Conservation (phyloP, 1,284 basidiomycete species). For the Cutaneotrichosporon sp. region DNA sequence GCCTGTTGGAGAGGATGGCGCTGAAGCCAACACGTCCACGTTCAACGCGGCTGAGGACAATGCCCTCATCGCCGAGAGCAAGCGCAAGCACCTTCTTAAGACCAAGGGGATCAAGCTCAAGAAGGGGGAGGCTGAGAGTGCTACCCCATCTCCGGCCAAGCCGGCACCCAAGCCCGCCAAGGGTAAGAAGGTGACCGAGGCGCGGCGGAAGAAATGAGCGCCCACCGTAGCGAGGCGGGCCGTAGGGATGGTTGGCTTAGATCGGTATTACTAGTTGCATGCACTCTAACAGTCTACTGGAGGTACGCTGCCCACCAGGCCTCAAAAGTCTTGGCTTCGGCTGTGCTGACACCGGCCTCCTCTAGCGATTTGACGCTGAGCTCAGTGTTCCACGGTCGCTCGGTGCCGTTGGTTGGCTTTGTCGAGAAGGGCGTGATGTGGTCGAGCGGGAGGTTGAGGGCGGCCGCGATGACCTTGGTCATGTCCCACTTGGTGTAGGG, state of each 20-base stretch:
- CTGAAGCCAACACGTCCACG: slow-evolving; percentile 26
- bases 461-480: slow-evolving; percentile 46
- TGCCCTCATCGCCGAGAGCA: slow-evolving; percentile 52
- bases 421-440: slow-evolving; percentile 45
- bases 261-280: slow-evolving; percentile 11
- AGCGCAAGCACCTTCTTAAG: slow-evolving; percentile 54
- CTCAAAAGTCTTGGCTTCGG: slow-evolving; percentile 41
- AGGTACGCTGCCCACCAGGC: slow-evolving; percentile 46
- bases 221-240: background rate
- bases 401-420: slow-evolving; percentile 35
- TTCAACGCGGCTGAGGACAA: slow-evolving; percentile 54
- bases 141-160: slow-evolving; percentile 12
- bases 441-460: slow-evolving; percentile 40
- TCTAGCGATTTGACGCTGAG: slow-evolving; percentile 39
- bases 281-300: slow-evolving; percentile 6
- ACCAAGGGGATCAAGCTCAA: slow-evolving; percentile 56
- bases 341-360: slow-evolving; percentile 41
- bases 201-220: slow-evolving; percentile 29
- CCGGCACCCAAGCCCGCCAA: slow-evolving; percentile 31
- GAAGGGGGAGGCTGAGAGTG: slow-evolving; percentile 20
- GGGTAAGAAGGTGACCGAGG: slow-evolving; percentile 43
- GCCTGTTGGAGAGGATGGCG: slow-evolving; percentile 28
- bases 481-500: slow-evolving; percentile 57
- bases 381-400: slow-evolving; percentile 51
- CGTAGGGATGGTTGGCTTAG: background rate